These are phyloP conservation scores for Aspergillus sp. DNA, from an alignment of 2,329 filamentous ascomycete genomes.

Conservation along the genomic window DNA sequence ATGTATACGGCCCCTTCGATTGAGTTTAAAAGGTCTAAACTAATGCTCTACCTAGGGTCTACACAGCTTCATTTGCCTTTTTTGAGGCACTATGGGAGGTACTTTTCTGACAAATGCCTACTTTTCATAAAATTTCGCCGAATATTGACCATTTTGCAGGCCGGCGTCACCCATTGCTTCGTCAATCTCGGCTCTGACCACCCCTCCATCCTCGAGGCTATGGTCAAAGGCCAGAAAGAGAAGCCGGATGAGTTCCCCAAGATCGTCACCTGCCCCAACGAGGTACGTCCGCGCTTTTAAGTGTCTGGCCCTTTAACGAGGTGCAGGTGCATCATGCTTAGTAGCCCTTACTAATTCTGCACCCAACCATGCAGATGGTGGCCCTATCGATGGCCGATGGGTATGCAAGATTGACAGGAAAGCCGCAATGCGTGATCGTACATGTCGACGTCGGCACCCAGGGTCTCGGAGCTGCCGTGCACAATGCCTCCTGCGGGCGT, in stretches of 20 bases:
- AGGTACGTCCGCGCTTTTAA: conserved; percentile 51
- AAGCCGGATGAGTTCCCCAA: conserved; percentile 64
- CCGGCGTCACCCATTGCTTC: conserved; percentile 53
- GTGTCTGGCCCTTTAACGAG: too few relatives aligned
- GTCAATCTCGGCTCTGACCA: conserved; percentile 60
- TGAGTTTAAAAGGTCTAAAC: background rate
- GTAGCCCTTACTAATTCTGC: background rate
- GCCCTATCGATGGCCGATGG: conserved; percentile 83
- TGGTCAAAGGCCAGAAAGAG: conserved; percentile 72
- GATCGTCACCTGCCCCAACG: conserved; percentile 78
- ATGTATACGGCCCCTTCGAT: background rate
- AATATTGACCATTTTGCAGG: conserved; percentile 27
- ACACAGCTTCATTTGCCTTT: conserved; percentile 76
- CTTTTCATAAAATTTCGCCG: background rate
- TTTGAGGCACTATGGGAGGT: conserved; percentile 68
- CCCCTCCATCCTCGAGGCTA: conserved; percentile 76
- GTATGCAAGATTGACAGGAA: conserved; percentile 69
- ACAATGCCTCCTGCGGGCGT: conserved; percentile 74
- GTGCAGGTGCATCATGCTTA: too few relatives aligned
- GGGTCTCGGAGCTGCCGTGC: conserved; percentile 72
- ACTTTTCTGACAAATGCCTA: conserved; percentile 28
- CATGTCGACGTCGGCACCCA: conserved; percentile 83
- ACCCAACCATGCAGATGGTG: conserved; percentile 62
- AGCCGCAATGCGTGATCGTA: conserved; percentile 75
- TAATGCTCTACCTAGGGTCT: conserved; percentile 30